Evolutionary conservation across 2,329 filamentous ascomycete genomes (phyloP), one percentile per base, ranked within the genome.

Genomic region (Botrytis medusae): DNA sequence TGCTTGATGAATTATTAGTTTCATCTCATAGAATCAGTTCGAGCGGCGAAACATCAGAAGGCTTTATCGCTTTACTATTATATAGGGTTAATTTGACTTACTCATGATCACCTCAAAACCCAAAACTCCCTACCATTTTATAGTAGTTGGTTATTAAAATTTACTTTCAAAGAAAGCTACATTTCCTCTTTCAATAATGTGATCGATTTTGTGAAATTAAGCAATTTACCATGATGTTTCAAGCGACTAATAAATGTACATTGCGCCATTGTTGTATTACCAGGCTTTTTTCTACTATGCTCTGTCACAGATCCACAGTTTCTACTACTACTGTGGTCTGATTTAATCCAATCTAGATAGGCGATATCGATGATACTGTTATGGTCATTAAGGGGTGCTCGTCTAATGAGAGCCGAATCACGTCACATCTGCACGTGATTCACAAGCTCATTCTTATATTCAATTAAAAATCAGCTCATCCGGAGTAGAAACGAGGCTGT

Each of bases 71-170:
- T n/a, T 54, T 16, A 16, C n/a, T 2, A n/a, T n/a, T 25, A 54
- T 3, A 0, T 2, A 16, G 48, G 1, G 0, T n/a, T 54, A 25
- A 14, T 7, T 25, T 54, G 12, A 7, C 10, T n/a, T 54, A 5
- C 25, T 54, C 4, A 16, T 16, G 1, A 18, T 29, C 4, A 16
- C 29, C n/a, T 18, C 5, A 29, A 18, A 54, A 16, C 18, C 6
- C 2, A 29, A 2, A 54, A 29, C n/a, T 16, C 0, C 29, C 25
- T 29, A 54, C 1, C 2, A 14, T 1, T 4, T 14, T 6, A n/a
- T n/a, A 2, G 0, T 29, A 54, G 25, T 16, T n/a, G 0, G 2
- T n/a, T 1, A 8, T 18, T 1, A n/a, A 4, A 4, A 0, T 2
- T 18, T 29, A 3, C 14, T 18, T 1, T 54, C 12, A 29, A 54